These are phyloP conservation scores for Herpotrichia juniperi DNA, from an alignment of 2,329 filamentous ascomycete genomes.

Conservation along the genomic window DNA sequence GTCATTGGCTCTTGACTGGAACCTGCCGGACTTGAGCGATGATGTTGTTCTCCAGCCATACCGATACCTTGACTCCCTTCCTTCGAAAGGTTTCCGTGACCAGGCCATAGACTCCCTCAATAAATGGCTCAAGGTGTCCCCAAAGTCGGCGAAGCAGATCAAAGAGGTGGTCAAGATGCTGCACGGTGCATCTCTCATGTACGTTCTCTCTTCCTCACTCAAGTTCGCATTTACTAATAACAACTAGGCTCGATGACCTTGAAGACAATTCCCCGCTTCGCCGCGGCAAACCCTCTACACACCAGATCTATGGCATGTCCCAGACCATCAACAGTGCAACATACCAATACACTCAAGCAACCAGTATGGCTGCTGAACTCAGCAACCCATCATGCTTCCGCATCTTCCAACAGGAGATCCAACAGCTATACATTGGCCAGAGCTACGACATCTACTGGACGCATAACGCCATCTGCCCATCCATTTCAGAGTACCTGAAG, in stretches of 20 bases:
- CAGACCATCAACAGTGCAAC: constrained; percentile 88
- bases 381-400: neutral
- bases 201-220: neutral
- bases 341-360: constrained; percentile 79
- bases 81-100: neutral
- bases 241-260: constrained; percentile 70
- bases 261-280: constrained; percentile 66
- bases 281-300: constrained; percentile 76
- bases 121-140: neutral
- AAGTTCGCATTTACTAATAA: neutral
- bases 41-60: neutral
- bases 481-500: constrained; percentile 59
- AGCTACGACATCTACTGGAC: constrained; percentile 5
- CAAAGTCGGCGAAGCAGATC: neutral
- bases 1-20: no score
- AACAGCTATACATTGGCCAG: constrained; percentile 65
- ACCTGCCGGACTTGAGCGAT: no score
- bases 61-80: neutral
- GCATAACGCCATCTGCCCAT: neutral
- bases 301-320: constrained; percentile 78
- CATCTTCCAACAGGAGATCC: constrained; percentile 2
- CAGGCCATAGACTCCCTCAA: neutral
- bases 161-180: neutral
- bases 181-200: constrained; percentile 2
- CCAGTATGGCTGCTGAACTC: constrained; percentile 64